These are phyloP conservation scores for Hymenoscyphus occultus DNA, from an alignment of 2,329 filamentous ascomycete genomes.

Conservation along the genomic window DNA sequence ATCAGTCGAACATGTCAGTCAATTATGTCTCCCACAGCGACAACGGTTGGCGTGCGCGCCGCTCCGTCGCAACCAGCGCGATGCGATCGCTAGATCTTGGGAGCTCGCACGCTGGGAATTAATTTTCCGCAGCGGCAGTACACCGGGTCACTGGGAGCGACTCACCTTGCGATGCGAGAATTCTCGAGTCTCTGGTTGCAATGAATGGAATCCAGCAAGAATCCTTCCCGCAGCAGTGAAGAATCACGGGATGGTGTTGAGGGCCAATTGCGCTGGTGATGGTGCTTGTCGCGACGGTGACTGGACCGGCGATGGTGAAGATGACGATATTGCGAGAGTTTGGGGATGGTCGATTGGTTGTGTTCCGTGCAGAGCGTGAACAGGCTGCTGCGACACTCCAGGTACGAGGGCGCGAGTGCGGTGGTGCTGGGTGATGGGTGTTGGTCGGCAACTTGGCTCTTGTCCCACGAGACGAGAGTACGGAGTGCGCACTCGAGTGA, in stretches of 20 bases:
- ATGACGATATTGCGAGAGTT: conserved; percentile 14
- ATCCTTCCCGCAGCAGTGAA: conserved; percentile 34
- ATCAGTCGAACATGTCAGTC: neutral
- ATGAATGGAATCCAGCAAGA: conserved; percentile 19
- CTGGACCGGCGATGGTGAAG: conserved; percentile 28
- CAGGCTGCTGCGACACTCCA: conserved; percentile 14
- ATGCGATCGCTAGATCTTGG: neutral
- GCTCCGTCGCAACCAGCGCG: conserved; percentile 19
- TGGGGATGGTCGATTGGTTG: conserved; percentile 26
- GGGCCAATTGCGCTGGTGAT: conserved; percentile 33
- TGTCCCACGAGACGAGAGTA: too few species aligned
- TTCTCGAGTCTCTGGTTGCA: conserved; percentile 16
- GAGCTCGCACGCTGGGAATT: conserved; percentile 23
- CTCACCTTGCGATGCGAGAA: conserved; percentile 32
- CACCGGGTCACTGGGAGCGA: conserved; percentile 14
- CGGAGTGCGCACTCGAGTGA: too few species aligned
- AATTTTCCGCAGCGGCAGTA: conserved; percentile 25
- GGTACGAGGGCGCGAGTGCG: conserved; percentile 3
- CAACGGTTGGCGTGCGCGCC: conserved; percentile 20
- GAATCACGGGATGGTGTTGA: conserved; percentile 33
- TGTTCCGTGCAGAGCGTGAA: conserved; percentile 25
- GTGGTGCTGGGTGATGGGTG: neutral
- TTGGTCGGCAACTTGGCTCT: conserved; percentile 3
- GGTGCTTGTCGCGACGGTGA: conserved; percentile 32
- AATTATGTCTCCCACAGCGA: neutral